Base-by-base conservation (phyloP, 139 green algal genomes). In the Eudorina sp. region DNA sequence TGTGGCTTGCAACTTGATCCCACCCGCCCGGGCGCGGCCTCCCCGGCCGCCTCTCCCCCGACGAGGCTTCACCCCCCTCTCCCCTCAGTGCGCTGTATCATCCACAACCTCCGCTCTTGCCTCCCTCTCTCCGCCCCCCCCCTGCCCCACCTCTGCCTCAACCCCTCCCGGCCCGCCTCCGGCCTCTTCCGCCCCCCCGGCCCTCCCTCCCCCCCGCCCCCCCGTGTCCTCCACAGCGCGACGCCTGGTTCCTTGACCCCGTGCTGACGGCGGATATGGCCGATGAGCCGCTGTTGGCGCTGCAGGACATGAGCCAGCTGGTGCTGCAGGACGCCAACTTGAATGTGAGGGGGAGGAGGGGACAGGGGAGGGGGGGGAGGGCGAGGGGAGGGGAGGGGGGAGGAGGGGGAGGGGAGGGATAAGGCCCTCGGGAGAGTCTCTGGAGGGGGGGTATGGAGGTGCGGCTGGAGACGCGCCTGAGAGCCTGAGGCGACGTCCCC, bases 211-310 rank as follows among this genome's bases (percentile, higher is more conserved):
- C 36, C 16, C 11, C 11, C 36, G 8, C 7, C 68, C 36, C 11
- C 16, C 36, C 48, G 6, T 27, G 27, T 43, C 73, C 72, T 29
- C 19, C 21, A 6, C 55, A 85, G 78, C 78, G 58, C 13, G 40
- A 85, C 5, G 78, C 78, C 40, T 85, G 78, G 78, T 85, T 85
- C 58, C 78, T 85, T 55, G 78, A 85, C 36, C 78, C 78, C 29
- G 78, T 85, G 16, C 58, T 85, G 21, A 85, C 78, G 1, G 78
- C 78, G 27, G 55, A 85, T n/a, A 85, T 85, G 78, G 78, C 78
- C 40, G 78, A 85, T 40, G 53, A 85, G 53, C 78, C 78, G 27
- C 36, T 75, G n/a, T 25, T 23, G 6, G 78, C 38, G 40, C 38
- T 85, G 40, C 55, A 60, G 78, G 78, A 85, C 78, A 19, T 85